Percentiles rank a stretch among this genome's conserved stretches.
phyloP scores from a whole-genome alignment of 768 basidiomycete species.

The Calocera viscosa region DNA sequence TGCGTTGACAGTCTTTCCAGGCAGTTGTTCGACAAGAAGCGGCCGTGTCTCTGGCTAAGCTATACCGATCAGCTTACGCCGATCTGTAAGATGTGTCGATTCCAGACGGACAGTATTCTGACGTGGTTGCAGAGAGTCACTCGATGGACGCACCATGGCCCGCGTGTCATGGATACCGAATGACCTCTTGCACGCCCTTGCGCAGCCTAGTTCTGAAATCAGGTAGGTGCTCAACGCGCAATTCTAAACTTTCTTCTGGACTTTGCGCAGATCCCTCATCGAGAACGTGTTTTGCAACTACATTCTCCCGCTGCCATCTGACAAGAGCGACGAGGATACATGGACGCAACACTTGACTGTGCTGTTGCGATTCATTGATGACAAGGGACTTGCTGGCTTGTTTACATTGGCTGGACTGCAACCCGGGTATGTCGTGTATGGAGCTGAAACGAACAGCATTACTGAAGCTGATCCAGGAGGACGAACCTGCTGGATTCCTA shows the following conservation, averaged over 20 bases:
- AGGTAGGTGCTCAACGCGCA: conserved; percentile 31
- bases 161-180: conserved; percentile 94
- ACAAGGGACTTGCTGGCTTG: conserved; percentile 44
- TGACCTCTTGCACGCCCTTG: conserved; percentile 43
- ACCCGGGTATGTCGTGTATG: conserved; percentile 39
- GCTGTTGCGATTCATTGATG: conserved; percentile 55
- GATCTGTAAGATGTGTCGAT: conserved; percentile 61
- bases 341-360: conserved; percentile 79
- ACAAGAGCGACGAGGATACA: conserved; percentile 50
- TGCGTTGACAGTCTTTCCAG: conserved; percentile 21
- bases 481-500: conserved; percentile 59
- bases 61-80: conserved; percentile 71
- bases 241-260: not conserved
- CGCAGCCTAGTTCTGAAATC: conserved; percentile 42
- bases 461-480: conserved; percentile 33
- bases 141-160: conserved; percentile 52
- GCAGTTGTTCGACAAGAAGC: conserved; percentile 44
- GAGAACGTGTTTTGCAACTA: conserved; percentile 60
- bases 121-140: conserved; percentile 52
- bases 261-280: conserved; percentile 38
- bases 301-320: conserved; percentile 65
- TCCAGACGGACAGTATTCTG: conserved; percentile 9
- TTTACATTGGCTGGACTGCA: conserved; percentile 53
- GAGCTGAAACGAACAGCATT: not conserved
- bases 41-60: conserved; percentile 55